phyloP scores from a whole-genome alignment of 306 rosid genomes.

The Chamaecrista fasciculata region DNA sequence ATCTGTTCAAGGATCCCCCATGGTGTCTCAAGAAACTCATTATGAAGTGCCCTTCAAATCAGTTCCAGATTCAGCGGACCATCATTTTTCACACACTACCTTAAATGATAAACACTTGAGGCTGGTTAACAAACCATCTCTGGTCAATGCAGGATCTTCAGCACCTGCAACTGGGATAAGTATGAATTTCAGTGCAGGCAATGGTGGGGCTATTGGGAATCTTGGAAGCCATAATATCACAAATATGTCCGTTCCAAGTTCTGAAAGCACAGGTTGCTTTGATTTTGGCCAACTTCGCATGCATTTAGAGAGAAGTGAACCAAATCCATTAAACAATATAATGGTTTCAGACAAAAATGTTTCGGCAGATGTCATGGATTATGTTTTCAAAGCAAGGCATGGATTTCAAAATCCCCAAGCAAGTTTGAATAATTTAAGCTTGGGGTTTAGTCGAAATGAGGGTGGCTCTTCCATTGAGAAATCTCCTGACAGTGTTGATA shows the following conservation, averaged over 20 bases:
- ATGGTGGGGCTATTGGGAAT: slow-evolving; percentile 32
- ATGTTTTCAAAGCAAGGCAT: slow-evolving; percentile 33
- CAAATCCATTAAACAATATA: slow-evolving; percentile 40
- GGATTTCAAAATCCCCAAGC: slow-evolving; percentile 41
- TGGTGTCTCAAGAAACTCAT: slow-evolving; percentile 42
- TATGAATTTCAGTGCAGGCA: slow-evolving; percentile 36
- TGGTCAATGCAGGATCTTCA: slow-evolving; percentile 38
- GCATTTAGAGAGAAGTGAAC: slow-evolving; percentile 52
- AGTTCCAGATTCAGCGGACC: slow-evolving; percentile 34
- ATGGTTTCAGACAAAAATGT: slow-evolving; percentile 35
- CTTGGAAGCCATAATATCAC: slow-evolving; percentile 32
- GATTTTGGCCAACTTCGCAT: slow-evolving; percentile 38
- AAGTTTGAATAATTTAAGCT: slow-evolving; percentile 41
- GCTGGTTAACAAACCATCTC: slow-evolving; percentile 38
- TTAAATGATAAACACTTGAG: slow-evolving; percentile 36
- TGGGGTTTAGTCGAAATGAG: slow-evolving; percentile 40
- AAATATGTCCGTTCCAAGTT: slow-evolving; percentile 22
- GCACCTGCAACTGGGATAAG: slow-evolving; percentile 30
- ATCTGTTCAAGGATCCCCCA: slow-evolving; percentile 38
- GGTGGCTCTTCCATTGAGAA: slow-evolving; percentile 45
- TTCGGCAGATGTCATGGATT: slow-evolving; percentile 37
- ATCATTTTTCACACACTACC: slow-evolving; percentile 26
- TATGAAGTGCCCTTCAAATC: slow-evolving; percentile 29
- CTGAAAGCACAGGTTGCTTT: slow-evolving; percentile 36
- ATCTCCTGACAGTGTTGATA: slow-evolving; percentile 59